Percentiles rank a stretch among this genome's conserved stretches.
phyloP scores from a whole-genome alignment of 371 early-diverging fungal genomes.

The Scutellospora calospora region DNA sequence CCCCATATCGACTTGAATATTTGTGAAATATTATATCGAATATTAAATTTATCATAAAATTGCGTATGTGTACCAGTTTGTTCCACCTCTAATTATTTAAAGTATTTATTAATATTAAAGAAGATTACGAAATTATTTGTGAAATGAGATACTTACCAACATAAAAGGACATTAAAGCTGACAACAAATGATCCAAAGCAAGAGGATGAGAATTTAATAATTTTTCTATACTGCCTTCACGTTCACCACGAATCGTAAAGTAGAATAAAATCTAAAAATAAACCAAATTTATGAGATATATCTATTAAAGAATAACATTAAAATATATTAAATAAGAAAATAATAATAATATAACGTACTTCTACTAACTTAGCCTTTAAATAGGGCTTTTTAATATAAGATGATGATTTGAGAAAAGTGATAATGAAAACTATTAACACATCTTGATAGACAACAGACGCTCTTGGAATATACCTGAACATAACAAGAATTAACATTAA shows the following conservation, averaged over 20 bases:
- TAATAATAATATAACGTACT: constrained; percentile 51
- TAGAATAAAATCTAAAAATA: constrained; percentile 71
- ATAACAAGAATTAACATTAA: constrained; percentile 43
- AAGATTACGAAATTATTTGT: not conserved
- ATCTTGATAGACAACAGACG: constrained; percentile 66
- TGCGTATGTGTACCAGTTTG: constrained; percentile 92
- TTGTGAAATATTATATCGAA: constrained; percentile 96
- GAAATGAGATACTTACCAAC: constrained; percentile 64
- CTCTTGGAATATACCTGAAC: constrained; percentile 66
- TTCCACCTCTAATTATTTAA: constrained; percentile 78
- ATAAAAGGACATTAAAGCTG: constrained; percentile 88
- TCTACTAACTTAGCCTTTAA: constrained; percentile 94
- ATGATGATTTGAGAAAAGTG: constrained; percentile 77
- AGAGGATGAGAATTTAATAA: constrained; percentile 79
- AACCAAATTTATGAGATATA: not conserved
- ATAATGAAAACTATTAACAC: constrained; percentile 83
- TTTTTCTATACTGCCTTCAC: constrained; percentile 70
- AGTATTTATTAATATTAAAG: not conserved
- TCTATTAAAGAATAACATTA: not conserved
- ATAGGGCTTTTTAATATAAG: constrained; percentile 92
- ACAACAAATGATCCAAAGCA: constrained; percentile 77
- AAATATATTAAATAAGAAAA: not conserved
- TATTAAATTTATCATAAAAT: constrained; percentile 98
- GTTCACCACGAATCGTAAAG: constrained; percentile 65
- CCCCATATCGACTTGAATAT: constrained; percentile 90